phyloP scores from a whole-genome alignment of 495 filamentous ascomycete genomes.

The Penicillium nucicola region DNA sequence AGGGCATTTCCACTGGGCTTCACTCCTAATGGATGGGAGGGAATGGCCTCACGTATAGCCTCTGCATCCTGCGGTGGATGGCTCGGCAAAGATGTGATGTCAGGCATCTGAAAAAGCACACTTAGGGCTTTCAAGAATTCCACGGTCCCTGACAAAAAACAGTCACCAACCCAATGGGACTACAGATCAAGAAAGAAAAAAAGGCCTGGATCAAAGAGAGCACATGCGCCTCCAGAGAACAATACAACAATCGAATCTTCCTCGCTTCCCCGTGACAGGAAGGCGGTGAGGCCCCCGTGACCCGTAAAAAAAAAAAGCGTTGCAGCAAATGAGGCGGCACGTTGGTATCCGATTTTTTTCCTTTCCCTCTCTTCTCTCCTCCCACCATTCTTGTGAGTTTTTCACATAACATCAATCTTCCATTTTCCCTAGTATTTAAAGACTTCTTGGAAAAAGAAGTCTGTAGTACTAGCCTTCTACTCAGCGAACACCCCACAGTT shows the following conservation, averaged over 20 bases:
- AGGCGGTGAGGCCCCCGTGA: slow-evolving; percentile 20
- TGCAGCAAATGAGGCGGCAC: slow-evolving; percentile 24
- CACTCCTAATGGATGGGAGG: slow-evolving; percentile 78
- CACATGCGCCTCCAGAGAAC: neutral
- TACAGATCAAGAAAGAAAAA: neutral
- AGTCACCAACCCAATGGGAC: slow-evolving; percentile 3
- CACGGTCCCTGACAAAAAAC: slow-evolving; percentile 4
- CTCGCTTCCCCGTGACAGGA: slow-evolving; percentile 5
- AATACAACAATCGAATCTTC: neutral
- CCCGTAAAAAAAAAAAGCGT: slow-evolving; percentile 40
- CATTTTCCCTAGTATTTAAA: slow-evolving; percentile 24
- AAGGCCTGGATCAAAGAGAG: neutral
- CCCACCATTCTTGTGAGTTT: slow-evolving; percentile 30
- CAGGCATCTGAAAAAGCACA: slow-evolving; percentile 22
- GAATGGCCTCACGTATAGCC: slow-evolving; percentile 46
- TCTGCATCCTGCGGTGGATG: slow-evolving; percentile 20
- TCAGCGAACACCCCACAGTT: slow-evolving; percentile 30
- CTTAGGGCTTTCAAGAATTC: slow-evolving; percentile 29
- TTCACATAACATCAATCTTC: slow-evolving; percentile 26
- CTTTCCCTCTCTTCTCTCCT: slow-evolving; percentile 38
- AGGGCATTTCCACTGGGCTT: slow-evolving; percentile 89
- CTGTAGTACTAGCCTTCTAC: slow-evolving; percentile 37
- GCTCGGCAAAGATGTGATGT: slow-evolving; percentile 27
- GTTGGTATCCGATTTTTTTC: slow-evolving; percentile 28
- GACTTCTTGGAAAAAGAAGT: slow-evolving; percentile 34